phyloP scores from a whole-genome alignment of 306 rosid species.

The Inga leiocalycina region DNA sequence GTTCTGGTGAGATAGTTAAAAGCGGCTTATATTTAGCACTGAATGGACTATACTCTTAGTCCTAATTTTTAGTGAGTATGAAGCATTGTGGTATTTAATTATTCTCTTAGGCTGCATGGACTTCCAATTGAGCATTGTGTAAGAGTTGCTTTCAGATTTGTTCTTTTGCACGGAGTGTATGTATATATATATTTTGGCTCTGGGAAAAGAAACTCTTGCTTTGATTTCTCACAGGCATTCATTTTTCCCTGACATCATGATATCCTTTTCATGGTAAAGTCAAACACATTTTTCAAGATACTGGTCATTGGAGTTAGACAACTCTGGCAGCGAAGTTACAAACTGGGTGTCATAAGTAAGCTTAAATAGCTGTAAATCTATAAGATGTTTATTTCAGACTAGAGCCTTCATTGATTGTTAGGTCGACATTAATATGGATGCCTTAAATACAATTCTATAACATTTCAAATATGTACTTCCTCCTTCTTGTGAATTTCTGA shows the following conservation, averaged over 20 bases:
- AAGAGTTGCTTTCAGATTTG: constrained; percentile 1
- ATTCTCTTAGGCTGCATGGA: not conserved
- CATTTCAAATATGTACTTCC: not conserved
- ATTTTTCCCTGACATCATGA: not conserved
- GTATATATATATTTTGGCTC: not conserved
- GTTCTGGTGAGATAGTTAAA: not conserved
- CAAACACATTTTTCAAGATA: not conserved
- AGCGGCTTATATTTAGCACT: not conserved
- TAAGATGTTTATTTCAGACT: not conserved
- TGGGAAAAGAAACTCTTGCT: not conserved
- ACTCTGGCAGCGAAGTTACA: not conserved
- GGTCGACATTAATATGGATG: not conserved
- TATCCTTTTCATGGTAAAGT: not conserved
- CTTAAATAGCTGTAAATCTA: constrained; percentile 5
- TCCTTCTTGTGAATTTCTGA: not conserved
- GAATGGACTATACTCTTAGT: not conserved
- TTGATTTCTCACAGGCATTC: not conserved
- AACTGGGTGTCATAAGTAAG: not conserved
- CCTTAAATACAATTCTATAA: not conserved
- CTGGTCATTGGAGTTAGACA: not conserved
- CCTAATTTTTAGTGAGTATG: not conserved
- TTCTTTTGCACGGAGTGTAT: not conserved
- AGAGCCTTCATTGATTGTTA: not conserved
- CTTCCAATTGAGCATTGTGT: not conserved
- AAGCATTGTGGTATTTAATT: constrained; percentile 1